Evolutionary conservation across 345 rosid species (phyloP).

Genomic region (Murraya koenigii): DNA sequence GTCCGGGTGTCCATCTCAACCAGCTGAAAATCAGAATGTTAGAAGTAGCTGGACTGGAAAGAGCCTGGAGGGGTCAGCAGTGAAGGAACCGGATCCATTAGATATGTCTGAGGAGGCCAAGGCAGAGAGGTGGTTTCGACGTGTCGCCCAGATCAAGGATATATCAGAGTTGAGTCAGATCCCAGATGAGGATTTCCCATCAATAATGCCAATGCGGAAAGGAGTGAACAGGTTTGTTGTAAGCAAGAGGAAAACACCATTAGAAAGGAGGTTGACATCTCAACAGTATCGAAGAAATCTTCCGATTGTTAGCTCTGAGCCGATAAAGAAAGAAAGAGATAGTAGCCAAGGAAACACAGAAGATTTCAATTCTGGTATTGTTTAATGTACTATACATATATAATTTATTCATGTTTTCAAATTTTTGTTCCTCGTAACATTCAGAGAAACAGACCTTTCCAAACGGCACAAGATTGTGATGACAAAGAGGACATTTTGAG

Average conservation of each 20-base stretch:
- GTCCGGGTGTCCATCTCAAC: constrained; percentile 12
- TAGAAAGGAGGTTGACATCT: constrained; percentile 87
- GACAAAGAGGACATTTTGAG: neutral
- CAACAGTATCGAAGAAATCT: constrained; percentile 67
- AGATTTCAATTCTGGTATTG: neutral
- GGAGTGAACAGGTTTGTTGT: constrained; percentile 96
- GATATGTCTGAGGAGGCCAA: constrained; percentile 99
- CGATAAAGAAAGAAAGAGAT: constrained; percentile 36
- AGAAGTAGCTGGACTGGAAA: constrained; percentile 52
- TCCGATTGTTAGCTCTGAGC: constrained; percentile 52
- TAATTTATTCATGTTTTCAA: neutral
- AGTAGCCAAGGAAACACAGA: constrained; percentile 17
- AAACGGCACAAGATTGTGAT: neutral
- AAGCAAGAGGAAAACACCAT: constrained; percentile 92
- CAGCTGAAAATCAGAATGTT: constrained; percentile 23
- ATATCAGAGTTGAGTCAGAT: constrained; percentile 97
- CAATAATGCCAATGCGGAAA: constrained; percentile 99
- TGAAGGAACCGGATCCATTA: constrained; percentile 76
- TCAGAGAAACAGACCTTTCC: neutral
- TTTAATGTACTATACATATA: neutral
- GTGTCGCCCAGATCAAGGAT: constrained; percentile 90
- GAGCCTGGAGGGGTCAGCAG: constrained; percentile 91
- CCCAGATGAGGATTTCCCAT: constrained; percentile 96
- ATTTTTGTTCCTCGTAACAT: neutral
- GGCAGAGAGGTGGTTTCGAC: constrained; percentile 93